A percentile compares a stretch with the other conserved stretches of the same genome.
Evolutionary conservation across 2,329 filamentous ascomycete genomes (phyloP).

Genomic region (Sporothrix euskadiensis): DNA sequence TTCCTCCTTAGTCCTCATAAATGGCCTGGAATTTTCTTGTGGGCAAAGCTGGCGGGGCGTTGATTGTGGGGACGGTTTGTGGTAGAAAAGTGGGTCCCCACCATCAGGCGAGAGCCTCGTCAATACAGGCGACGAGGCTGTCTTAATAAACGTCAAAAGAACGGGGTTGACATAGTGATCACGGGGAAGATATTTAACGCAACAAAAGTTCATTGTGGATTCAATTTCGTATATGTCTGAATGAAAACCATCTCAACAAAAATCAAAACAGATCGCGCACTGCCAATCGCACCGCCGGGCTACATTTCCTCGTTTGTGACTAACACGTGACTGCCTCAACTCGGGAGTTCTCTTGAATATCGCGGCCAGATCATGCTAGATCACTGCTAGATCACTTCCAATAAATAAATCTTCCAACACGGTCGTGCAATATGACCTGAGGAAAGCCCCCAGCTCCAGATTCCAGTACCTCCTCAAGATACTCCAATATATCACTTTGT

Average conservation of each 20-base stretch:
- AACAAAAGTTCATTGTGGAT: background rate
- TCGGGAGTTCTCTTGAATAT: background rate
- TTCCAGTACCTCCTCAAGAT: background rate
- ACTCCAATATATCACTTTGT: background rate
- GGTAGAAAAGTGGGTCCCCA: background rate
- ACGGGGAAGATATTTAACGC: too few relatives aligned
- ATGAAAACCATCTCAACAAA: background rate
- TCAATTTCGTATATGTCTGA: background rate
- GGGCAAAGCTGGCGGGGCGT: slow-evolving; percentile 24
- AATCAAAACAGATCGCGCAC: background rate
- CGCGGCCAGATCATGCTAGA: background rate
- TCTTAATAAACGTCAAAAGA: background rate
- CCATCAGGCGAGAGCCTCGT: slow-evolving; percentile 2
- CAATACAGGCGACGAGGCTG: background rate
- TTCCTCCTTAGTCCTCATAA: background rate
- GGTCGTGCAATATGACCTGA: background rate
- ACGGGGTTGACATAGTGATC: too few relatives aligned
- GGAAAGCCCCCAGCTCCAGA: background rate
- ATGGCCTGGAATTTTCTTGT: slow-evolving; percentile 26
- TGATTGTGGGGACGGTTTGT: background rate
- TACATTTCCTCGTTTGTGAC: background rate
- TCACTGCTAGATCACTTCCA: background rate
- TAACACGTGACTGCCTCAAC: background rate
- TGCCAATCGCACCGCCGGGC: background rate
- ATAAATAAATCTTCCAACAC: background rate